A percentile compares a stretch with the other conserved stretches of the same genome.
Evolutionary conservation across 805 yeast genomes (phyloP).

Genomic region (Sungouiella thailandica): DNA sequence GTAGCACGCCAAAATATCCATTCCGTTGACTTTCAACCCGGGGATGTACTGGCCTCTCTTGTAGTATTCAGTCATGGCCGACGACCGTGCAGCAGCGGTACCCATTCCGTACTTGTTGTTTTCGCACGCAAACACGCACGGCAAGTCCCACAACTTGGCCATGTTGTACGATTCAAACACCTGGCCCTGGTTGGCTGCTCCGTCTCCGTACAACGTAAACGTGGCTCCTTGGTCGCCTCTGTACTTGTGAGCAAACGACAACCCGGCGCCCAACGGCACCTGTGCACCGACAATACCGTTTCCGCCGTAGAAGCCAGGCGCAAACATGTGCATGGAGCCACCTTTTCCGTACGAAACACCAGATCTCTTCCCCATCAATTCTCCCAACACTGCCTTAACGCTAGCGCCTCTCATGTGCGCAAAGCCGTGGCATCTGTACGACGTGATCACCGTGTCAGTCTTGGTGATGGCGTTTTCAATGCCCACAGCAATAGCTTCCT

Average conservation of each 20-base stretch:
- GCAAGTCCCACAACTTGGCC: constrained; percentile 98
- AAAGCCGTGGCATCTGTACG: constrained; percentile 99
- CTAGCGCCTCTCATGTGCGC: constrained; percentile 95
- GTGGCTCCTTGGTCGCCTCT: constrained; percentile 72
- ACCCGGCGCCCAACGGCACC: constrained; percentile 96
- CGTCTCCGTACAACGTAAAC: constrained; percentile 94
- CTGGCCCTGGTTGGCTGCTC: constrained; percentile 99
- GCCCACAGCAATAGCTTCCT: constrained; percentile 98
- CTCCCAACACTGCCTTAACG: constrained; percentile 86
- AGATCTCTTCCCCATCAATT: constrained; percentile 91
- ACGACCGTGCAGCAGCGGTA: constrained; percentile 94
- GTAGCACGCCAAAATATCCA: constrained; percentile 94
- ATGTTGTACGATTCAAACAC: constrained; percentile 96
- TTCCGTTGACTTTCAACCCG: constrained; percentile 97
- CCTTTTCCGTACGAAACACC: constrained; percentile 98
- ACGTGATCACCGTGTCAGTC: constrained; percentile 86
- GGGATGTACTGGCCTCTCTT: constrained; percentile 99
- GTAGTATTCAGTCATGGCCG: constrained; percentile 94
- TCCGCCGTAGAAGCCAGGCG: constrained; percentile 96
- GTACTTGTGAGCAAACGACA: constrained; percentile 98
- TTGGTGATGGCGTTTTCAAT: constrained; percentile 89
- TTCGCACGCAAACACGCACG: constrained; percentile 93
- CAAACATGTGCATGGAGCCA: constrained; percentile 99
- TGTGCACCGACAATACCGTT: constrained; percentile 99
- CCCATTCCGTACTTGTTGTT: constrained; percentile 99